A percentile compares a stretch with the other conserved stretches of the same genome.
These are phyloP conservation scores for Fusarium papillatum DNA, from an alignment of 2,329 filamentous ascomycete species.

Conservation along the genomic window DNA sequence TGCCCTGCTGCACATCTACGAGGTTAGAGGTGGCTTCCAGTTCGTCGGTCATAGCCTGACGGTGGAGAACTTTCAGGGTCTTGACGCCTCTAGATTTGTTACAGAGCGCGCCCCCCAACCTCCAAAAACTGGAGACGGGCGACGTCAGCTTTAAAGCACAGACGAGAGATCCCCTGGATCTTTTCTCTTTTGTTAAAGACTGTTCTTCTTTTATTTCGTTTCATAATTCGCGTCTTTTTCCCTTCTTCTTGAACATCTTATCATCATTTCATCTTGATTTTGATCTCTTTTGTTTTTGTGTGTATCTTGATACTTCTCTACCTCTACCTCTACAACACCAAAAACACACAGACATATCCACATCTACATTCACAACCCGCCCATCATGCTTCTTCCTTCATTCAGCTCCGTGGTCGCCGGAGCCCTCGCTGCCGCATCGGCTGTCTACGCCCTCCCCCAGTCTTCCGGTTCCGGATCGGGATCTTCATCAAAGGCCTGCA, in stretches of 20 bases:
- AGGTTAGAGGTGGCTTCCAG: not conserved
- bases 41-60: not conserved
- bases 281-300: slow-evolving; percentile 8
- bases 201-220: slow-evolving; percentile 18
- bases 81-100: not conserved
- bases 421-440: slow-evolving; percentile 37
- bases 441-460: slow-evolving; percentile 44
- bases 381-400: slow-evolving; percentile 40
- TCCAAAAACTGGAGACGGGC: slow-evolving; percentile 39
- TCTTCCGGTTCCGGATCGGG: slow-evolving; percentile 34
- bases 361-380: not conserved
- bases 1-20: not conserved
- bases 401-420: slow-evolving; percentile 35
- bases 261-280: not conserved
- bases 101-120: slow-evolving; percentile 12
- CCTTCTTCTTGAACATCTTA: slow-evolving; percentile 9
- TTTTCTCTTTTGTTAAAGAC: slow-evolving; percentile 4
- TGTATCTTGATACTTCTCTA: slow-evolving; percentile 3
- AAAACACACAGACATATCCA: not conserved
- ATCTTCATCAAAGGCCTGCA: slow-evolving; percentile 69
- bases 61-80: slow-evolving; percentile 10
- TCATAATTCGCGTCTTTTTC: slow-evolving; percentile 16
- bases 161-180: slow-evolving; percentile 25
- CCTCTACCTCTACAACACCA: not conserved
- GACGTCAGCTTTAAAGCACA: slow-evolving; percentile 43